Evolutionary conservation across 2,329 filamentous ascomycete species (phyloP), one percentile per base, ranked within the genome.

Genomic region (Claviceps spartinae): DNA sequence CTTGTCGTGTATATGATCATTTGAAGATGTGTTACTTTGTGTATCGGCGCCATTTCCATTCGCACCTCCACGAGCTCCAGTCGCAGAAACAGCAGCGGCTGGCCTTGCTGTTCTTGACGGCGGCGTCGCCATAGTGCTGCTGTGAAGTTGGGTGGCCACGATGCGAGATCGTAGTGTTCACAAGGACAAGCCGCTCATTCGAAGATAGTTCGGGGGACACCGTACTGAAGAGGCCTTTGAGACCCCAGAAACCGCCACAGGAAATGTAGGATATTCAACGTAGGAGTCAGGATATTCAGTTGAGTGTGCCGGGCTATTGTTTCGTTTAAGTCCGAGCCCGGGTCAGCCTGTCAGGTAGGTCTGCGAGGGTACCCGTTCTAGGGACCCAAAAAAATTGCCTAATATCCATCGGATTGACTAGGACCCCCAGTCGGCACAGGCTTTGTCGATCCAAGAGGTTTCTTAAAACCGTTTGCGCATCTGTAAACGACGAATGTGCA

Each of bases 1-100:
- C 48, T 55, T 55, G 16, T 55, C 54, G 18, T 44, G 48, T 5
- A 54, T 40, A 5, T 54, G 47, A 36, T 50, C 53, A 18, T 22
- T 38, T 14, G 53, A 52, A 2, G 53, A 50, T 5, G 47, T 48
- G n/a, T 45, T 24, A 22, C 50, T 49, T 30, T 40, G 50, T 9
- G 24, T 26, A 34, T 48, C 52, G 18, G 38, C 13, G 44, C n/a
- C 26, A 16, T 47, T 14, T 6, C 45, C 34, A 7, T 47, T 26
- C n/a, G 34, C 46, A 44, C 47, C 46, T 38, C 52, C 52, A 34
- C 49, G 22, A 20, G 34, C 49, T 18, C 44, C 44, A 3, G 44
- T 4, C 24, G 44, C 44, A 36, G 26, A 47, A 47, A 46, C 49
- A n/a, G 40, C 5, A 24, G 40, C 0, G 18, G 41, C 2, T 14